Evolutionary conservation across 2,329 filamentous ascomycete genomes (phyloP).

Genomic region (Epichloe baconii): DNA sequence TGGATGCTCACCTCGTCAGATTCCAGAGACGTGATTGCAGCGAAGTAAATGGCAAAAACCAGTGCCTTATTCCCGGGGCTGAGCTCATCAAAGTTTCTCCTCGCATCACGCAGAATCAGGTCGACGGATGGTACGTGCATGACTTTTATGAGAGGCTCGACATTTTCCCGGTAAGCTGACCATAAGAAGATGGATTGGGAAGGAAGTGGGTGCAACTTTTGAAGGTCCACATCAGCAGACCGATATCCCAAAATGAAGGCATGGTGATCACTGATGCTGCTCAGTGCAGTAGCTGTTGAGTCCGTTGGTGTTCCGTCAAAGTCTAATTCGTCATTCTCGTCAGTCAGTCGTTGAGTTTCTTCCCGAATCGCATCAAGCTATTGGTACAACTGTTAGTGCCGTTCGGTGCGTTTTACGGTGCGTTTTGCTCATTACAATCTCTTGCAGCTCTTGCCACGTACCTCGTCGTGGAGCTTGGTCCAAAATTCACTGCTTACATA

Average conservation of each 20-base stretch:
- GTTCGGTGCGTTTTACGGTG: background rate
- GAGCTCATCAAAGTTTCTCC: constrained; percentile 45
- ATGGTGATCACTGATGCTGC: constrained; percentile 42
- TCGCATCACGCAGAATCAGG: constrained; percentile 45
- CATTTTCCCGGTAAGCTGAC: constrained; percentile 59
- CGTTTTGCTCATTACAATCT: background rate
- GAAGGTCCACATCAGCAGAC: constrained; percentile 55
- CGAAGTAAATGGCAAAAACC: constrained; percentile 50
- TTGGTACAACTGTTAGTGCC: background rate
- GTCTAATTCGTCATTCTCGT: constrained; percentile 39
- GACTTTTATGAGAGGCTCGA: constrained; percentile 60
- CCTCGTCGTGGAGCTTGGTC: constrained; percentile 64
- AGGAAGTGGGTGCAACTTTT: constrained; percentile 49
- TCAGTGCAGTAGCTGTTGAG: constrained; percentile 21
- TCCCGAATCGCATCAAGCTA: constrained; percentile 31
- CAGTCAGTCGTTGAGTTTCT: constrained; percentile 33
- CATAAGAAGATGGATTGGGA: constrained; percentile 55
- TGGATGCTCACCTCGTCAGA: constrained; percentile 38
- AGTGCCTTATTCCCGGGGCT: constrained; percentile 45
- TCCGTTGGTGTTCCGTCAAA: constrained; percentile 42
- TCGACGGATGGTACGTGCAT: constrained; percentile 57
- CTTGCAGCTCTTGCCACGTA: constrained; percentile 16
- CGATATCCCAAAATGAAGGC: constrained; percentile 62
- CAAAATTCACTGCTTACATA: constrained; percentile 70
- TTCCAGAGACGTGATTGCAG: constrained; percentile 44